Evolutionary conservation across 179 eudicot species (phyloP), one percentile per base, ranked within the genome.

Genomic region (Drosera spatulata): DNA sequence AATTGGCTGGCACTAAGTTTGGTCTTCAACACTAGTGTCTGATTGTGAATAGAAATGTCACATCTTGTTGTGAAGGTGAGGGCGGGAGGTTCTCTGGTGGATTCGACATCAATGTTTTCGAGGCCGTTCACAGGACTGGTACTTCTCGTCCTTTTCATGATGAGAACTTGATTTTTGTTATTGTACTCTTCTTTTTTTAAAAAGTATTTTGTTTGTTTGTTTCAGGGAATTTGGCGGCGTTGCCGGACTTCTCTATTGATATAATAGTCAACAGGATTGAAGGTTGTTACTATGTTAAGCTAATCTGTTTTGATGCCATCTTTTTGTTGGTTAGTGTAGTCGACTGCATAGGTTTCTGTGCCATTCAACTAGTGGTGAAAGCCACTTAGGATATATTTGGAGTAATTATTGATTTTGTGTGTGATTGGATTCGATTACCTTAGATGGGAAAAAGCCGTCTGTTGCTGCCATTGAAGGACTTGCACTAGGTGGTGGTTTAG

Each of bases 401-500:
- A 22, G 0, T 22, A 1, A 22, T 22, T 22, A 22, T 22, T 22
- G 33, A 22, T 22, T 22, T 22, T 22, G 33, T 22, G 33, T 22
- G 33, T 22, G 1, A 22, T 22, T 22, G 0, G 33, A 22, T 22
- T 22, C 1, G 33, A 22, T 22, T 22, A 40, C 13, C 11, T 60
- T 68, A 91, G 98, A 84, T 82, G 85, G 75, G 57, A 80, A 77
- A 70, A 91, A 91, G 75, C 98, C 98, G 33, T 73, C 71, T 42
- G 96, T 91, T 77, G 98, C 98, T 76, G 98, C 96, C 58, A 65
- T 91, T 55, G 74, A 77, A 77, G 96, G 98, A 61, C 85, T 88
- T 71, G 98, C 96, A 63, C 91, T 91, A 56, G 98, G 98, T 61
- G 98, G 96, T 69, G 98, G 96, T 71, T 77, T 91, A 70, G 98